Conservation (phyloP, 2,329 filamentous ascomycete genomes). For the Diaporthe caulivora region DNA sequence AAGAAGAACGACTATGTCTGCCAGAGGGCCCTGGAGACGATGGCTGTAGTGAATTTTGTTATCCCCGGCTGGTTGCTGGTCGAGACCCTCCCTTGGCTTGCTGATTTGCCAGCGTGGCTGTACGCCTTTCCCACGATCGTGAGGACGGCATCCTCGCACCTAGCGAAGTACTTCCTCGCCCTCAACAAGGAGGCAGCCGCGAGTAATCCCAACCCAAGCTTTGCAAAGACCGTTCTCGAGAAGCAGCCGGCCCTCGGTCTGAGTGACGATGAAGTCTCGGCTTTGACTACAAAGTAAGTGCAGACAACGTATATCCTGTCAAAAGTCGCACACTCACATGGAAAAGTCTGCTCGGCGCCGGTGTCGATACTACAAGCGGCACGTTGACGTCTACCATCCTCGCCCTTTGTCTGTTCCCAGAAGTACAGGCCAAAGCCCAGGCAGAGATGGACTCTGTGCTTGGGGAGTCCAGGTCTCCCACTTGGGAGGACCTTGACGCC, state of each 20-base stretch:
- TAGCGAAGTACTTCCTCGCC: conserved; percentile 12
- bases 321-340: neutral
- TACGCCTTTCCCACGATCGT: conserved; percentile 19
- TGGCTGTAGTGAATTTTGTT: conserved; percentile 4
- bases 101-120: conserved; percentile 11
- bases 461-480: conserved; percentile 1
- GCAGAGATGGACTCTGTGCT: conserved; percentile 28
- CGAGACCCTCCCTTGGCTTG: conserved; percentile 28
- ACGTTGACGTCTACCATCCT: conserved; percentile 19
- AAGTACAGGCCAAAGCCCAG: conserved; percentile 24
- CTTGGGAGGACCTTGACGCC: conserved; percentile 23
- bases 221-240: conserved; percentile 18
- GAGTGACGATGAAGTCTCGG: neutral
- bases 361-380: conserved; percentile 2
- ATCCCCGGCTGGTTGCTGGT: conserved; percentile 20
- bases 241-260: conserved; percentile 9
- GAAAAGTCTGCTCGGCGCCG: conserved; percentile 7
- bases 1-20: conserved; percentile 19
- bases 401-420: conserved; percentile 17
- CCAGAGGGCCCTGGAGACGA: conserved; percentile 5
- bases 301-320: neutral
- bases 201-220: conserved; percentile 12
- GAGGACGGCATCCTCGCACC: conserved; percentile 10
- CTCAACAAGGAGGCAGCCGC: conserved; percentile 28
- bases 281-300: conserved; percentile 29